Base-by-base conservation (phyloP, 768 basidiomycete genomes). In the Podaxis mareebaensis region DNA sequence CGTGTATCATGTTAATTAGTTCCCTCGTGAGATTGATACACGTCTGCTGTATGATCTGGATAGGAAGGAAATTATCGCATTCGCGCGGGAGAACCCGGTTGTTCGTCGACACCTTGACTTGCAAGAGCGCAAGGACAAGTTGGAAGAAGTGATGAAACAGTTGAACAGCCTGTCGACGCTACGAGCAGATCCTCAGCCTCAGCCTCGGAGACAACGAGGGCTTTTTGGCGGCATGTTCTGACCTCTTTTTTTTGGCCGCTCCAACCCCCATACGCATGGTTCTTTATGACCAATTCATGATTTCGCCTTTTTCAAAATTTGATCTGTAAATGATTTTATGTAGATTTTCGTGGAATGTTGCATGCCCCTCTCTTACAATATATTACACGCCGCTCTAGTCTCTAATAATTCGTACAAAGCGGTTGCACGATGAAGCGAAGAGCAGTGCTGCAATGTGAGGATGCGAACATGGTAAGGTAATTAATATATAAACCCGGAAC, bases 121-220 rank as follows among this genome's bases (percentile, higher is more conserved):
- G 48, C 97, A 99, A 73, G 96, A 95, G 61, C 83, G 97, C 46
- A 99, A 99, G 70, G 96, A 99, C 74, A 98, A 98, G 76, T 82
- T 99, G 17, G 97, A 99, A 73, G 93, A 96, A 84, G 93, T 91
- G 66, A 96, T 96, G 92, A 93, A 95, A 72, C 95, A 95, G 66
- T 86, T 99, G 39, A 96, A 96, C 72, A 89, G 92, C 67, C 77
- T 99, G 48, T 93, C 93, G 20, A 93, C 93, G 42, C 83, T 98
- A 38, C 90, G 95, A 46, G 81, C 92, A 28, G 94, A 96, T 72
- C 83, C 87, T 38, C 87, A 92, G 66, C 87, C 92, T 24, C 79
- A 85, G 6, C 85, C 88, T 44, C 84, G 91, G 62, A 83, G 92
- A 65, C 84, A 88, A 65, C 83, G 91, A 26, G 93, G 93, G 24